A percentile compares a stretch with the other conserved stretches of the same genome.
Conservation (phyloP, 2,329 filamentous ascomycete genomes). For the Venturia oleaginea region DNA sequence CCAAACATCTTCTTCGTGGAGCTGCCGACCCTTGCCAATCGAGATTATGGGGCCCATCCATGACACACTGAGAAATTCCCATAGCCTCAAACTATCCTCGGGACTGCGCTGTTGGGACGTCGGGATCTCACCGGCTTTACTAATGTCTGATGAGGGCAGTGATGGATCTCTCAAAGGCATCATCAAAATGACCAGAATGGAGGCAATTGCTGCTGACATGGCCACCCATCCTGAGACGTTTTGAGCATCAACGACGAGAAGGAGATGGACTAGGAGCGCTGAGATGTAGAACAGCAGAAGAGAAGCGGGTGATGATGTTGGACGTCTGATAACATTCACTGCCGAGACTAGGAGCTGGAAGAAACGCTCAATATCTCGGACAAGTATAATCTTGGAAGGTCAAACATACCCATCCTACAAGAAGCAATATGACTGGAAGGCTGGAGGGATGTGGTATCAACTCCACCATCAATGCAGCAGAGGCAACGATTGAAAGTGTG, state of each 20-base stretch:
- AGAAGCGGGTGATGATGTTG: constrained; percentile 32
- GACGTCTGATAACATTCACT: constrained; percentile 31
- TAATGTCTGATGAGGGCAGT: constrained; percentile 48
- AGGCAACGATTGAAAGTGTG: constrained; percentile 22
- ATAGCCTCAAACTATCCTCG: constrained; percentile 70
- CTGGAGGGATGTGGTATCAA: constrained; percentile 20
- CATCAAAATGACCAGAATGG: constrained; percentile 45
- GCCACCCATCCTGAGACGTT: constrained; percentile 23
- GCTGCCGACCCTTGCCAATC: constrained; percentile 52
- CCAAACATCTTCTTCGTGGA: constrained; percentile 78
- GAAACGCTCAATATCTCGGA: constrained; percentile 16
- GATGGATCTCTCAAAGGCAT: constrained; percentile 62
- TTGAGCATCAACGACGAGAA: constrained; percentile 28
- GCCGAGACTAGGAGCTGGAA: constrained; percentile 26
- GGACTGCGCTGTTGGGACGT: constrained; percentile 57
- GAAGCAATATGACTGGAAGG: constrained; percentile 12
- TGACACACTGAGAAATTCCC: constrained; percentile 76
- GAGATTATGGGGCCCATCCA: constrained; percentile 72
- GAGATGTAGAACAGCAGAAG: constrained; percentile 29
- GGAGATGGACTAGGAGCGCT: constrained; percentile 27
- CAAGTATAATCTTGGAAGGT: background rate
- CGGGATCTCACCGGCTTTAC: constrained; percentile 46
- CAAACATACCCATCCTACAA: constrained; percentile 6
- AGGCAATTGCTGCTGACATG: constrained; percentile 34
- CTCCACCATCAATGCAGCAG: constrained; percentile 21